Base-by-base conservation (phyloP, 1,139 yeast species). In the Dujonia santamariae region DNA sequence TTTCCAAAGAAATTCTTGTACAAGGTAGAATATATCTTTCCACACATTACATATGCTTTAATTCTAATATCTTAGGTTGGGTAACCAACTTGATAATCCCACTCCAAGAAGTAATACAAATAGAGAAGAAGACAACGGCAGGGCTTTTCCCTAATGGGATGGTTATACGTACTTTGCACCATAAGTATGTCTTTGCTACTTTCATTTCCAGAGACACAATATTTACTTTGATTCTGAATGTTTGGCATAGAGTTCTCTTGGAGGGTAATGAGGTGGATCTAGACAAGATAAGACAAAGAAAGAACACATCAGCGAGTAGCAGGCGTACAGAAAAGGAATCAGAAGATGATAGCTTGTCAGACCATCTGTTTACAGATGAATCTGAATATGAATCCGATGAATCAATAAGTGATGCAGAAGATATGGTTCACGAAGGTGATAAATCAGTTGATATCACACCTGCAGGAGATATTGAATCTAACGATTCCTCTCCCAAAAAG, bases 101-200 rank as follows among this genome's bases (percentile, higher is more conserved):
- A 1, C 64, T 83, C 34, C 78, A 72, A 40, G 88, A 83, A 46
- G 80, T 84, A 27, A 75, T 81, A 15, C 82, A 79, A 47, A 73
- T 84, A 29, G 88, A 81, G 48, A 83, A 83, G 54, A 78, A 76
- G 47, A 72, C 79, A 4, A 82, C 90, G 0, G 87, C 88, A 0
- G 84, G 78, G 2, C 62, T 84, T 17, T 81, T 84, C 42, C 90
- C 88, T 9, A 84, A 83, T 51, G 88, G 87, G 3, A 78, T 85
- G 53, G 75, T 79, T 24, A 72, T 85, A 22, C 72, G 80, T 39
- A 83, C 92, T 0, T 61, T 83, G 37, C 87, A 83, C 48, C 82
- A 81, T 34, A 80, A 77, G 46, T 80, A 79, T 48, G 70, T 76
- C 0, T 84, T 85, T 67, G 92, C 92, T 0, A 78, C 87, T 0